Conservation (phyloP, 805 yeast species). For the Yarrowia sp. region DNA sequence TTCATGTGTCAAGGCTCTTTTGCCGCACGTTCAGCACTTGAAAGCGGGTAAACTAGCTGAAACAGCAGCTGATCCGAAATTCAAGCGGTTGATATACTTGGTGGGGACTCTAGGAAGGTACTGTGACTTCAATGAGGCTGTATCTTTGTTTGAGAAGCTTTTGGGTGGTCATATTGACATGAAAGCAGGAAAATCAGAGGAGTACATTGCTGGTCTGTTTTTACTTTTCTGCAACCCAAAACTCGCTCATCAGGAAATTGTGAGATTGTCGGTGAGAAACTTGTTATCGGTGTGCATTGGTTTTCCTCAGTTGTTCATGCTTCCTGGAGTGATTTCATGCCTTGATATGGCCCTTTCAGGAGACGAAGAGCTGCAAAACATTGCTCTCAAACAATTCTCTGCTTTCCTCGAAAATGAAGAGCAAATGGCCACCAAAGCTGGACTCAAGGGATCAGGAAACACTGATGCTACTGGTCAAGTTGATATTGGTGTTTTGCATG, state of each 20-base stretch:
- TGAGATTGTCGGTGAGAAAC: constrained; percentile 55
- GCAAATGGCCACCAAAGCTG: constrained; percentile 36
- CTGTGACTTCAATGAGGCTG: constrained; percentile 56
- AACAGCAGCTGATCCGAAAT: constrained; percentile 43
- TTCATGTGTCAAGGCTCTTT: constrained; percentile 54
- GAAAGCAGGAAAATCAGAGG: background rate
- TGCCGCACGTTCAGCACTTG: constrained; percentile 45
- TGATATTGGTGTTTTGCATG: constrained; percentile 56
- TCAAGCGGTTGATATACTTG: constrained; percentile 58
- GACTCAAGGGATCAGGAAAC: constrained; percentile 47
- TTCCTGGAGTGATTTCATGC: constrained; percentile 51
- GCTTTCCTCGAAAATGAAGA: constrained; percentile 54
- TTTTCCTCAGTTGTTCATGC: constrained; percentile 65
- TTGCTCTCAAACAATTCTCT: constrained; percentile 55
- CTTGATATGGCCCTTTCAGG: constrained; percentile 54
- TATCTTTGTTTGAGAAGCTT: constrained; percentile 39
- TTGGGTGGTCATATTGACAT: background rate
- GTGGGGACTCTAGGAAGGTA: constrained; percentile 70
- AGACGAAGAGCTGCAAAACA: constrained; percentile 47
- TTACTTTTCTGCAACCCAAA: constrained; percentile 43
- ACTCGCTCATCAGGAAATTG: constrained; percentile 46
- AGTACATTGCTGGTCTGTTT: background rate
- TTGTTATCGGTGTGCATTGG: constrained; percentile 58
- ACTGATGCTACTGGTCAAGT: constrained; percentile 30
- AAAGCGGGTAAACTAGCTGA: constrained; percentile 30